phyloP scores from a whole-genome alignment of 129 eudicot genomes.

The Lactuca sativa region DNA sequence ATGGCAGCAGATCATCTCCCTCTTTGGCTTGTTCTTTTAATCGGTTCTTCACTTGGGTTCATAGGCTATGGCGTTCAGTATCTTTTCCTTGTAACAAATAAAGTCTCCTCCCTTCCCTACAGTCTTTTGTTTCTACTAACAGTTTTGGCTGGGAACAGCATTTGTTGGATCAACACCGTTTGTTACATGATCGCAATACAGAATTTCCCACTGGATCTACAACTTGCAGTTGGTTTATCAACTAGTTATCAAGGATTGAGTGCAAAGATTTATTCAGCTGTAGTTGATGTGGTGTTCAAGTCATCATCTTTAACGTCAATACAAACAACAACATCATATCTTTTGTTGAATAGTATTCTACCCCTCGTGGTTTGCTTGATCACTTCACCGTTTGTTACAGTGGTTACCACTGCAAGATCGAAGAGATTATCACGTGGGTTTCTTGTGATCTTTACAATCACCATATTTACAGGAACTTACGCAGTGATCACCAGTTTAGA shows the following conservation, averaged over 20 bases:
- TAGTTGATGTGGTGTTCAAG: conserved; percentile 43
- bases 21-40: conserved; percentile 72
- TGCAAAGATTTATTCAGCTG: conserved; percentile 60
- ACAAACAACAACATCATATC: conserved; percentile 48
- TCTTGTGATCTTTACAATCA: conserved; percentile 43
- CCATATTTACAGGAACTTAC: conserved; percentile 58
- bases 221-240: conserved; percentile 66
- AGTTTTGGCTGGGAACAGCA: conserved; percentile 75
- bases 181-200: conserved; percentile 62
- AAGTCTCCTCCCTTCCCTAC: conserved; percentile 46
- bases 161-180: conserved; percentile 92
- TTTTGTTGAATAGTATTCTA: conserved; percentile 59
- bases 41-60: conserved; percentile 63
- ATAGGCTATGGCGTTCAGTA: conserved; percentile 75
- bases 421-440: conserved; percentile 54
- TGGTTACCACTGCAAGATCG: conserved; percentile 28
- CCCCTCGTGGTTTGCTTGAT: conserved; percentile 61
- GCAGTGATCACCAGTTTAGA: conserved; percentile 59
- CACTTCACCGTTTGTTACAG: conserved; percentile 48
- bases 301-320: conserved; percentile 14
- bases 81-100: conserved; percentile 47
- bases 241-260: conserved; percentile 80
- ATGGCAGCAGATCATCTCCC: conserved; percentile 68
- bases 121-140: conserved; percentile 56
- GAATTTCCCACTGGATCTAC: conserved; percentile 73